Evolutionary conservation across 768 basidiomycete species (phyloP).

Genomic region (Boletus rubropictus): DNA sequence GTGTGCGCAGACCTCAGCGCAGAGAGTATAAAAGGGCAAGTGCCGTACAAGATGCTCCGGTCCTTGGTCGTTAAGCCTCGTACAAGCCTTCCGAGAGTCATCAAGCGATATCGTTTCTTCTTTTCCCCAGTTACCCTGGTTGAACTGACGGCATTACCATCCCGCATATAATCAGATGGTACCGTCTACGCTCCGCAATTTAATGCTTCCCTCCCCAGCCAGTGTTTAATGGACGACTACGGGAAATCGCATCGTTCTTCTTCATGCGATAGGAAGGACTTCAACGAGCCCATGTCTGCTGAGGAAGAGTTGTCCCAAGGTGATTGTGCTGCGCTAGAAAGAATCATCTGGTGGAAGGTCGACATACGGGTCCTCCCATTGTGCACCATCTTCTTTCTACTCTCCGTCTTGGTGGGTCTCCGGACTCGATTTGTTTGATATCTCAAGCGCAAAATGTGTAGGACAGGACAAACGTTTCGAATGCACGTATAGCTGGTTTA

Average conservation of each 20-base stretch:
- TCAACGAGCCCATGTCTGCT: neutral
- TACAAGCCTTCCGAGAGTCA: too few relatives aligned
- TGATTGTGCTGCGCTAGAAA: slow-evolving; percentile 27
- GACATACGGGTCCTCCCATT: slow-evolving; percentile 45
- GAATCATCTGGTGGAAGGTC: slow-evolving; percentile 44
- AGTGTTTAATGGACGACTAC: neutral
- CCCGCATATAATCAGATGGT: too few relatives aligned
- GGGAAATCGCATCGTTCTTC: neutral
- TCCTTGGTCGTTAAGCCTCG: too few relatives aligned
- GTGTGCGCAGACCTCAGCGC: too few relatives aligned
- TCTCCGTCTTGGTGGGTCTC: slow-evolving; percentile 45
- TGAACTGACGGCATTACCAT: too few relatives aligned
- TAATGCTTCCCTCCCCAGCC: neutral
- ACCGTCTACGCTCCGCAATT: too few relatives aligned
- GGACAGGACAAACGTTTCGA: slow-evolving; percentile 46
- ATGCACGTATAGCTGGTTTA: slow-evolving; percentile 57
- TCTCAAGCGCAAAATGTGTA: neutral
- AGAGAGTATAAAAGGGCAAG: too few relatives aligned
- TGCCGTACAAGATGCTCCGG: too few relatives aligned
- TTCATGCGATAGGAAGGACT: neutral
- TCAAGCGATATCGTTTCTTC: too few relatives aligned
- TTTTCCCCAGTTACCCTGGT: too few relatives aligned
- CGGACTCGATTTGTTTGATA: neutral
- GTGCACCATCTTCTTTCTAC: slow-evolving; percentile 43
- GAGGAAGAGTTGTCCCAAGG: slow-evolving; percentile 4